Conservation (phyloP, 768 basidiomycete genomes). For the Suillus ampliporus region DNA sequence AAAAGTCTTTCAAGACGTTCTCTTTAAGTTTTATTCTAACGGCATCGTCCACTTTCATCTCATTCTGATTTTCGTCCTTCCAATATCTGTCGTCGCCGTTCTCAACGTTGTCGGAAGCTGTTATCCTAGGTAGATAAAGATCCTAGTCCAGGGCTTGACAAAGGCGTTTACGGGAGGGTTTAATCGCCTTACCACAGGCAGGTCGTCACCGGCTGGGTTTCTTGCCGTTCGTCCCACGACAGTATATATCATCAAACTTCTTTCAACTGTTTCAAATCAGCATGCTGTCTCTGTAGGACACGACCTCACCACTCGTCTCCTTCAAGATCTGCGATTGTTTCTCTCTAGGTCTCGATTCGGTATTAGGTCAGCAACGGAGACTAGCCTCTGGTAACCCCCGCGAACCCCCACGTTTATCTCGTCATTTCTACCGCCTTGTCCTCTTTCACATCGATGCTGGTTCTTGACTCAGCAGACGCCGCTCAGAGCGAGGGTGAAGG, state of each 20-base stretch:
- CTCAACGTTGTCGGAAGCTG: neutral
- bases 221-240: conserved; percentile 11
- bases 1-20: neutral
- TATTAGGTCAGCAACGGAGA: conserved; percentile 8
- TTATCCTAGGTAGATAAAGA: neutral
- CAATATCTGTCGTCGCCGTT: conserved; percentile 1
- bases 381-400: conserved; percentile 5
- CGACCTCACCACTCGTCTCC: conserved; percentile 13
- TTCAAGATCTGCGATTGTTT: conserved; percentile 18
- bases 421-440: conserved; percentile 24
- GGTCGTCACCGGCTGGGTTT: conserved; percentile 14
- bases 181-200: conserved; percentile 22
- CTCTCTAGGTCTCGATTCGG: neutral
- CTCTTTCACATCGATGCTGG: conserved; percentile 42
- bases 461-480: conserved; percentile 54
- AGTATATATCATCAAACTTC: conserved; percentile 15
- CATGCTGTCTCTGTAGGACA: conserved; percentile 46
- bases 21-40: conserved; percentile 11
- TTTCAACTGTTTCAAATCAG: conserved; percentile 32
- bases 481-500: conserved; percentile 60
- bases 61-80: conserved; percentile 7
- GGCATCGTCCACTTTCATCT: neutral
- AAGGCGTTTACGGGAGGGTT: conserved; percentile 34
- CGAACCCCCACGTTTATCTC: conserved; percentile 18
- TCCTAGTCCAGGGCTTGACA: conserved; percentile 11